Evolutionary conservation across 1,139 yeast genomes (phyloP).

Genomic region (Suhomyces ambrosiae): DNA sequence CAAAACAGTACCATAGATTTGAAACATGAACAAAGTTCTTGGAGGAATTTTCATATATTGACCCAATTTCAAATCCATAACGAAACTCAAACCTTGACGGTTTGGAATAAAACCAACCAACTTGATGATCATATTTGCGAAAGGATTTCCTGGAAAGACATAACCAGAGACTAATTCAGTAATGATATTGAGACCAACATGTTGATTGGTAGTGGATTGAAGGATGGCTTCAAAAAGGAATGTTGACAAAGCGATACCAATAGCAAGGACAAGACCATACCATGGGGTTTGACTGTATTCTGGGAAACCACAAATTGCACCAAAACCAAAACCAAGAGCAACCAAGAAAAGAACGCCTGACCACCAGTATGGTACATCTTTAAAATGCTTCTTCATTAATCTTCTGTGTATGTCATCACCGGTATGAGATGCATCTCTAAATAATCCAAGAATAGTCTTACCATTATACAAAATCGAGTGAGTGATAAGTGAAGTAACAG

Average conservation of each 20-base stretch:
- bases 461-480: slow-evolving; percentile 44
- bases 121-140: slow-evolving; percentile 37
- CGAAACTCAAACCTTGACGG: slow-evolving; percentile 24
- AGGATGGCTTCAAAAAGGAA: slow-evolving; percentile 40
- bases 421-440: slow-evolving; percentile 30
- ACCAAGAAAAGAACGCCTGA: slow-evolving; percentile 31
- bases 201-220: slow-evolving; percentile 42
- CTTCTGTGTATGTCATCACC: slow-evolving; percentile 45
- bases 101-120: slow-evolving; percentile 33
- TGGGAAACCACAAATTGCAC: slow-evolving; percentile 26
- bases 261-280: slow-evolving; percentile 38
- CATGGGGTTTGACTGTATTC: slow-evolving; percentile 34
- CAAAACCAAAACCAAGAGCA: slow-evolving; percentile 34
- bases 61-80: slow-evolving; percentile 19
- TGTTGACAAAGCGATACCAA: slow-evolving; percentile 31
- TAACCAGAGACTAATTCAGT: slow-evolving; percentile 39
- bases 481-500: slow-evolving; percentile 39
- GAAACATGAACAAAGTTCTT: slow-evolving; percentile 18
- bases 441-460: slow-evolving; percentile 31
- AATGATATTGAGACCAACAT: slow-evolving; percentile 39
- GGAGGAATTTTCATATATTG: slow-evolving; percentile 24
- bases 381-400: slow-evolving; percentile 34
- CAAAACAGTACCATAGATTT: slow-evolving; percentile 24
- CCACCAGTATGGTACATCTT: slow-evolving; percentile 47
- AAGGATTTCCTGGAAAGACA: slow-evolving; percentile 34